Evolutionary conservation across 768 basidiomycete species (phyloP).

Genomic region (Phaffia tasmanica): DNA sequence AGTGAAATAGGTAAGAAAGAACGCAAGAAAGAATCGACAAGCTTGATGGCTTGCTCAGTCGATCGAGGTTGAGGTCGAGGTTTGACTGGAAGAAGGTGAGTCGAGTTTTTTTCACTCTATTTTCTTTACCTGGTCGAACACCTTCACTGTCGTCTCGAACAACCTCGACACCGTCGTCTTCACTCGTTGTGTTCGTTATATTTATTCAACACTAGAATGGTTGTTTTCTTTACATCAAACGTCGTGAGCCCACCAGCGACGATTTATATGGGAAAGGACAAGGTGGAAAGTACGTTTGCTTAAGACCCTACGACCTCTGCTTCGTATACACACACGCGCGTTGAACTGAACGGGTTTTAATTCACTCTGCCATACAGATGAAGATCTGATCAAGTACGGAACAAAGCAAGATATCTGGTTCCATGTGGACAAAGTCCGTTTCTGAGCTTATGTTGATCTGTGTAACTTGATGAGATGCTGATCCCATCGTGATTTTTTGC

Average conservation of each 20-base stretch:
- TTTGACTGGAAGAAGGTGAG: background rate
- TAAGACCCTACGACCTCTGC: too few species aligned
- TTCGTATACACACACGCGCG: background rate
- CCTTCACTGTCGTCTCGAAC: background rate
- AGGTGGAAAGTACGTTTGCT: constrained; percentile 68
- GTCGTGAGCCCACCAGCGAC: constrained; percentile 50
- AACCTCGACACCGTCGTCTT: background rate
- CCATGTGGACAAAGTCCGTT: constrained; percentile 73
- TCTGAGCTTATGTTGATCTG: background rate
- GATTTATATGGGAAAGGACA: constrained; percentile 91
- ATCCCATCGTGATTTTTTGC: background rate
- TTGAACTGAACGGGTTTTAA: background rate
- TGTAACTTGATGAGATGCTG: background rate
- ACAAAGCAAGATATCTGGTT: constrained; percentile 47
- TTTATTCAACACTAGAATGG: constrained; percentile 40
- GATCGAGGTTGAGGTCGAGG: too few species aligned
- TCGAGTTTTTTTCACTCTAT: background rate
- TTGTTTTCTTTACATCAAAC: constrained; percentile 53
- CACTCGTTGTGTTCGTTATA: too few species aligned
- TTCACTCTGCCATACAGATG: constrained; percentile 49
- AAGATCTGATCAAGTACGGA: constrained; percentile 82
- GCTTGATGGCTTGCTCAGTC: too few species aligned
- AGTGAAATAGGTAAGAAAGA: background rate
- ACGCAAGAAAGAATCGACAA: background rate
- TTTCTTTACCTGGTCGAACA: background rate